phyloP scores from a whole-genome alignment of 2,329 filamentous ascomycete species.

The Nigrograna mackinnonii region DNA sequence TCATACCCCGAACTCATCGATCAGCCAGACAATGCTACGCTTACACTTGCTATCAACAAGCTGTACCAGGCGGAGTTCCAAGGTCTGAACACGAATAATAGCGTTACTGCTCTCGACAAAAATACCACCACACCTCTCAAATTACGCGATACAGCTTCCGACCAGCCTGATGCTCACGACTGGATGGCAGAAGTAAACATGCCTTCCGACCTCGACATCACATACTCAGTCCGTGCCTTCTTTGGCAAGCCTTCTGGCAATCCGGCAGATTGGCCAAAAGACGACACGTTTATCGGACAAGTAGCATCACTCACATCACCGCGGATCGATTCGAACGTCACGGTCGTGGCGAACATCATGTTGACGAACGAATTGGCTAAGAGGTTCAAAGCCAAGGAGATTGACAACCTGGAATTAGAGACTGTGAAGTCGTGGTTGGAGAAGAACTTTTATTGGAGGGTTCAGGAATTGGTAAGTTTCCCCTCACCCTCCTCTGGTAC shows the following conservation, averaged over 20 bases:
- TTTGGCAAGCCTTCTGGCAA: conserved; percentile 26
- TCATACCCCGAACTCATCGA: conserved; percentile 33
- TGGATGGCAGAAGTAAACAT: conserved; percentile 35
- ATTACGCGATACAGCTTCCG: conserved; percentile 5
- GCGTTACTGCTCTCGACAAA: conserved; percentile 13
- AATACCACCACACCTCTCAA: conserved; percentile 3
- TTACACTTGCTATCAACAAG: conserved; percentile 28
- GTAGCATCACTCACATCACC: conserved; percentile 43
- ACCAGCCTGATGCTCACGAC: conserved; percentile 23
- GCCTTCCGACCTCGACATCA: conserved; percentile 34
- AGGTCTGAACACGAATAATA: conserved; percentile 23
- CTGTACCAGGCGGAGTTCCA: conserved; percentile 29
- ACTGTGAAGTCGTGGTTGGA: conserved; percentile 28
- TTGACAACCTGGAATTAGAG: conserved; percentile 24
- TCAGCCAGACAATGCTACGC: conserved; percentile 27
- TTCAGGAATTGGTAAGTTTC: conserved; percentile 16
- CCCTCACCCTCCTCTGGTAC: too few species aligned
- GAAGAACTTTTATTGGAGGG: conserved; percentile 33
- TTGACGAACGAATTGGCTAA: conserved; percentile 40
- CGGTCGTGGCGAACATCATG: conserved; percentile 44
- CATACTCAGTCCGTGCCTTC: conserved; percentile 36
- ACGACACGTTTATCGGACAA: conserved; percentile 46
- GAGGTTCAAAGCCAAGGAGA: conserved; percentile 25
- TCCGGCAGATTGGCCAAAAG: conserved; percentile 37
- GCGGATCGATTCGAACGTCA: conserved; percentile 37